A percentile compares a stretch with the other conserved stretches of the same genome.
Conservation (phyloP, 352 stramenopile genomes). For the Pseudoperonospora humuli region DNA sequence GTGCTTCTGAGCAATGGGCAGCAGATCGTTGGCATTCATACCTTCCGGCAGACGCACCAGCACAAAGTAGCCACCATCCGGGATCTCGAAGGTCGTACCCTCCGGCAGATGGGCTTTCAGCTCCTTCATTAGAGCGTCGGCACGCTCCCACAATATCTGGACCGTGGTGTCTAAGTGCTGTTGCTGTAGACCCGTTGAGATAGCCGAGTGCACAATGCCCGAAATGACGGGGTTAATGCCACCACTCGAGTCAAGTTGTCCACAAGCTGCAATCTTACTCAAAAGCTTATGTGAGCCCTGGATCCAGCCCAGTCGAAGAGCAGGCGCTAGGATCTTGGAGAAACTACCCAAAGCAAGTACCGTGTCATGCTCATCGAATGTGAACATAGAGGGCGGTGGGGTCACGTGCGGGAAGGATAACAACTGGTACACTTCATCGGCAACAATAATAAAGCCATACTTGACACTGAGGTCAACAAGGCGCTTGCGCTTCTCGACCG, state of each 20-base stretch:
- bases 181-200: conserved; percentile 60
- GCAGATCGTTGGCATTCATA: conserved; percentile 67
- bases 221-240: conserved; percentile 91
- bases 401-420: conserved; percentile 87
- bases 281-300: conserved; percentile 65
- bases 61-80: conserved; percentile 86
- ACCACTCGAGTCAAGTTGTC: conserved; percentile 88
- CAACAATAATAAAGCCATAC: conserved; percentile 88
- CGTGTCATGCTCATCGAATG: conserved; percentile 71
- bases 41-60: conserved; percentile 71
- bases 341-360: conserved; percentile 90
- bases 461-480: conserved; percentile 83
- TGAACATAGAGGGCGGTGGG: conserved; percentile 78
- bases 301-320: conserved; percentile 87
- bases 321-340: conserved; percentile 92
- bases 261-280: conserved; percentile 68
- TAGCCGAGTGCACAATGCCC: conserved; percentile 75
- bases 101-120: conserved; percentile 54
- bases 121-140: conserved; percentile 69
- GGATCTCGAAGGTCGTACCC: conserved; percentile 62
- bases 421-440: conserved; percentile 94
- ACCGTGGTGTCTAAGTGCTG: conserved; percentile 70
- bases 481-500: conserved; percentile 73
- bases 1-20: conserved; percentile 76
- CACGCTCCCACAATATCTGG: conserved; percentile 65